Evolutionary conservation across 306 rosid species (phyloP).

Genomic region (Cicer judaicum): DNA sequence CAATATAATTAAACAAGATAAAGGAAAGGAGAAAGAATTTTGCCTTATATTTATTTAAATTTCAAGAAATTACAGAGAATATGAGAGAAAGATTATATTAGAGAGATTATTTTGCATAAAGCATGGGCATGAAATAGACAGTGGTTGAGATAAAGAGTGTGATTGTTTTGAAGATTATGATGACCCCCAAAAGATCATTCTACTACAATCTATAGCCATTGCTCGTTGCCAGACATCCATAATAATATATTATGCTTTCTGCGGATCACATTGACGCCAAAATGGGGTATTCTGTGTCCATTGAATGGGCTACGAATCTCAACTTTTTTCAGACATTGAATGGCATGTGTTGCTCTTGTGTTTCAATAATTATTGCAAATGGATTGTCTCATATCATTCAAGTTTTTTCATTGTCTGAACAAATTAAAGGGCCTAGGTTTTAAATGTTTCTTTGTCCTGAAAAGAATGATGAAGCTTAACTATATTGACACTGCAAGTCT

Average conservation of each 20-base stretch:
- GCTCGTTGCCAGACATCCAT: constrained; percentile 36
- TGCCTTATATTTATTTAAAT: no score
- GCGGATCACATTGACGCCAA: constrained; percentile 24
- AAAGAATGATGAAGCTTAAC: neutral
- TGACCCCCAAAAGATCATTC: constrained; percentile 22
- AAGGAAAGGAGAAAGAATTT: no score
- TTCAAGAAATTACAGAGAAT: no score
- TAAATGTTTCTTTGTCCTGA: neutral
- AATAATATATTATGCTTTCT: constrained; percentile 30
- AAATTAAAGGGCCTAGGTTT: neutral
- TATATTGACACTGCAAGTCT: neutral
- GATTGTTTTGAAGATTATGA: neutral
- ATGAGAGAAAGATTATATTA: no score
- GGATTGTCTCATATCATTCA: constrained; percentile 27
- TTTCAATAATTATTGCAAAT: constrained; percentile 45
- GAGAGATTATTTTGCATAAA: no score
- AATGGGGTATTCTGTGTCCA: constrained; percentile 42
- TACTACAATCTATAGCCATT: neutral
- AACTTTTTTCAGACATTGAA: constrained; percentile 17
- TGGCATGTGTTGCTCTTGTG: constrained; percentile 40
- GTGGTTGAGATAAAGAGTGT: neutral
- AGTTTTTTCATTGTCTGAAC: constrained; percentile 30
- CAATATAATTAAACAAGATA: no score
- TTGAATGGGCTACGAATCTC: constrained; percentile 49
- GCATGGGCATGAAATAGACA: neutral